Base-by-base conservation (phyloP, 2,329 filamentous ascomycete genomes). In the Neofusicoccum parvum region DNA sequence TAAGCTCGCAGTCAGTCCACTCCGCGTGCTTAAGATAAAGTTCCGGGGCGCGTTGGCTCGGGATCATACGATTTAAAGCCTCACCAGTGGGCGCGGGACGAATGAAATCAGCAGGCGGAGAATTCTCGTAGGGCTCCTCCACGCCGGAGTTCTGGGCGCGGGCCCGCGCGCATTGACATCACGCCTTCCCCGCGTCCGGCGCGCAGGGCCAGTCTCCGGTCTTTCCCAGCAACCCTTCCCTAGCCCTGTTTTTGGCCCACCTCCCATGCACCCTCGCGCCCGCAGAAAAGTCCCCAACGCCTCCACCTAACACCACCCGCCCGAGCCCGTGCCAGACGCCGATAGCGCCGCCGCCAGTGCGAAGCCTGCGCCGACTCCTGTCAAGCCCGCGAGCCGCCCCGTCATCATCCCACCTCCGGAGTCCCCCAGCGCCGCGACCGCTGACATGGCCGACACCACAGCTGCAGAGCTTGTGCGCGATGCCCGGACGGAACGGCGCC, bases 1-100 rank as follows among this genome's bases (percentile, higher is more conserved):
- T 59, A 59, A 59, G 54, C 54, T 59, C 23, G 54, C 23, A 20
- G 36, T 59, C 54, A 59, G 54, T 59, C 54, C 54, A 59, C 54
- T 41, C 20, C 36, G 20, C 36, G 36, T 23, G 53, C 36, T 5
- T 11, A 58, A 32, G 54, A 46, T n/a, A 43, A 59, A 41, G 20
- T 45, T 17, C 54, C 36, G 54, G 39, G 23, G 54, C 39, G 54
- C 14, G 23, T 45, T 59, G 54, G 34, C 39, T 45, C 39, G 39
- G 4, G 54, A 59, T 59, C 54, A 59, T 59, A 59, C 54, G 54
- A 59, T 17, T 34, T 27, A 46, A 4, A 7, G 15, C 36, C n/a
- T 41, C 34, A 11, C n/a, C 34, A 41, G 20, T n/a, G 27, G 54
- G 23, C 23, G 53, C 14, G n/a, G 37, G 23, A 20, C 39, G 53